Base-by-base conservation (phyloP, 306 rosid genomes). In the Prunus persica region DNA sequence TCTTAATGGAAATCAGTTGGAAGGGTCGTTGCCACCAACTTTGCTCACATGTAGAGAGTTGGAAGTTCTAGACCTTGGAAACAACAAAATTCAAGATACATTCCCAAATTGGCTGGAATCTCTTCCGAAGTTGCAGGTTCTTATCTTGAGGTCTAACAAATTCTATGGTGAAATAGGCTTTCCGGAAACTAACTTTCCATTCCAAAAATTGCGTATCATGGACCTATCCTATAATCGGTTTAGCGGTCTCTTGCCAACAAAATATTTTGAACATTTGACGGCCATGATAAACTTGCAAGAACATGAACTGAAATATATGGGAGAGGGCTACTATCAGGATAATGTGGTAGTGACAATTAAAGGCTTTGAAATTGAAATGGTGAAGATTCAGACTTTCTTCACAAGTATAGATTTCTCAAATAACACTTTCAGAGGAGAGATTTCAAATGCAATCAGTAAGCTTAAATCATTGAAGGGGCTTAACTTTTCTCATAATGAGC, bases 1-100 rank as follows among this genome's bases (percentile, higher is more conserved):
- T 20, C 24, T 54, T 2, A 19, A 54, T 20, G 78, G 62, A 0
- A 79, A 79, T 56, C 69, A 73, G 2, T 6, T 79, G 28, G 79
- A 65, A 65, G 69, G 78, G 6, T 18, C 61, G 2, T 12, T 72
- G 43, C 74, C 73, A 0, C 13, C 3, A 12, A 22, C 67, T 19
- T 43, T 73, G 43, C 2, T 15, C 19, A 34, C n/a, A 13, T 18
- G 57, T 4, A 52, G 0, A 32, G 34, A 32, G 34, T 32, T 32
- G 34, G 34, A 32, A 32, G 34, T 32, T 32, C 6, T 32, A 32
- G 34, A 32, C 34, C 6, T 32, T 32, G 34, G 34, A 32, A 19
- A 54, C 25, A 19, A n/a, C 25, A 54, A 2, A 11, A 49, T 49
- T 13, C 15, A 49, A 11, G 54, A 13, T 19, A 49, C 54, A 11